Conservation (phyloP, 2,329 filamentous ascomycete species). For the Colletotrichum sp. region DNA sequence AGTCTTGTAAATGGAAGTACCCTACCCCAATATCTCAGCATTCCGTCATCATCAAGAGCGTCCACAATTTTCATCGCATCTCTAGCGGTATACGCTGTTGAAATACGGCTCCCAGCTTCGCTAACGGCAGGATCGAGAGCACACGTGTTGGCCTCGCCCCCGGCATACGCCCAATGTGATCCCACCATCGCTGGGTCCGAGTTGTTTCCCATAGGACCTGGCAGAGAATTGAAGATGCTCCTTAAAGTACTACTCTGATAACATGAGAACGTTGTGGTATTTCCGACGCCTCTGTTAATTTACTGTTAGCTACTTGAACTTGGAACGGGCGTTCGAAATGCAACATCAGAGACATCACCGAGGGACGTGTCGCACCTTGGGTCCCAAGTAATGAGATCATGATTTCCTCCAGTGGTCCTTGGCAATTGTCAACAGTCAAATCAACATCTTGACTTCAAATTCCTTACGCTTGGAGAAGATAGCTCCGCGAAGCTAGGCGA, state of each 20-base stretch:
- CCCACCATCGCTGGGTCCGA: not conserved
- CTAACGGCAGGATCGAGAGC: not conserved
- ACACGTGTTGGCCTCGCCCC: not conserved
- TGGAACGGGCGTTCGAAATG: not conserved
- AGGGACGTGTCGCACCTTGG: not conserved
- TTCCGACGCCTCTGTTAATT: not conserved
- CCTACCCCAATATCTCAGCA: not conserved
- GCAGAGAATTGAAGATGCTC: not conserved
- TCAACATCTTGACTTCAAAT: rapidly evolving
- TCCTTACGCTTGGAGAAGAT: not conserved
- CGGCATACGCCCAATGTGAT: not conserved
- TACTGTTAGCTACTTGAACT: not conserved
- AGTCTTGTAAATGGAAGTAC: not conserved
- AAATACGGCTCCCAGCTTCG: not conserved
- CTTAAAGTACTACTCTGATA: not conserved
- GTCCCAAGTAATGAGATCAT: not conserved
- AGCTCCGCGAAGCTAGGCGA: not conserved
- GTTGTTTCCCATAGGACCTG: not conserved
- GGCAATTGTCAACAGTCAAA: rapidly evolving
- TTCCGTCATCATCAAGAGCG: not conserved
- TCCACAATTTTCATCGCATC: not conserved
- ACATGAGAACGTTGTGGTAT: not conserved
- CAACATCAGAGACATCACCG: too few species aligned
- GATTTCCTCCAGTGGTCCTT: not conserved
- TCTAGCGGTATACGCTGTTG: not conserved